Base-by-base conservation (phyloP, 331 rosid species). In the Dryas integrifolia region DNA sequence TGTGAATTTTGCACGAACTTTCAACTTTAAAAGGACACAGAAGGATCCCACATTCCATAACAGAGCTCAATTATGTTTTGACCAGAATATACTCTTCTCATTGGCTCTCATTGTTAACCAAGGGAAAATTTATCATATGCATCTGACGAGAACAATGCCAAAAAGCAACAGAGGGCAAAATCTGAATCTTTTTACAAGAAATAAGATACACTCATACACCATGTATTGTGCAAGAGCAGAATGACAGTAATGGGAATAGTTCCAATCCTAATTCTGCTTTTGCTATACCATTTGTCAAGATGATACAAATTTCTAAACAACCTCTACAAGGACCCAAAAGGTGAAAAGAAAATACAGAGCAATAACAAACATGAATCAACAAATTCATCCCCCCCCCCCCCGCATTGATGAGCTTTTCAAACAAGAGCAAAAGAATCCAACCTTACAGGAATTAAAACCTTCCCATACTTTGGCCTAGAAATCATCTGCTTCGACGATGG, bases 361-460 rank as follows among this genome's bases (percentile, higher is more conserved):
- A 80, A 82, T 77, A 77, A 45, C 76, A 91, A 82, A 83, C 85
- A 82, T 78, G 85, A 92, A 87, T 83, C 39, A 87, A 87, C 85
- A 83, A 87, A 86, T 87, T 75, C 86, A 83, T 80, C 63, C 64
- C 80, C 67, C 24, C 24, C 24, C 63, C 64, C 80, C 67, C 35
- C 65, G 80, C 77, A 57, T 61, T 76, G 73, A 57, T 8, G 76
- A 75, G 77, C 72, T 75, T 74, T 35, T 52, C 11, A 66, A 80
- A 73, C 51, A 73, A 75, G 77, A 84, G 69, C 79, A 24, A 63
- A 49, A 76, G 74, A 70, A 81, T 61, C 39, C 44, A 65, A 75
- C 86, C 83, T 57, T 73, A 64, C 48, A 58, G 55, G 81, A 73
- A 76, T 55, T 61, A 41, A 72, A 12, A 68, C 78, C 72, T 73